A percentile compares a stretch with the other conserved stretches of the same genome.
Evolutionary conservation across 2,329 filamentous ascomycete species (phyloP).

Genomic region (Monosporascus sp.): DNA sequence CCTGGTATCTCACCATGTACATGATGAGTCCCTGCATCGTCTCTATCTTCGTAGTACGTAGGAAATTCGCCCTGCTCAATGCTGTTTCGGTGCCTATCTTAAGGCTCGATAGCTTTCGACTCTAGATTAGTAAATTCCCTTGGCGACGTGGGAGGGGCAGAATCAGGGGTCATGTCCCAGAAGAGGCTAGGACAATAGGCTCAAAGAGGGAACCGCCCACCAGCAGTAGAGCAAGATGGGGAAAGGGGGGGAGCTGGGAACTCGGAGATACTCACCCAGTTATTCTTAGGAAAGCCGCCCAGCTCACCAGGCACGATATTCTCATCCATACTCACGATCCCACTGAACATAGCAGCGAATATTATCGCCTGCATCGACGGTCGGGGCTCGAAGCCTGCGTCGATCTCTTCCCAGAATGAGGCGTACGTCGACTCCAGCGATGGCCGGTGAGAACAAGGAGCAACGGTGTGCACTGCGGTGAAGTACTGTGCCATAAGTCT

Average conservation of each 20-base stretch:
- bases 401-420: slow-evolving; percentile 59
- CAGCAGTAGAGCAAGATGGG: not conserved
- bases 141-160: too few species aligned
- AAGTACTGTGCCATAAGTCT: slow-evolving; percentile 63
- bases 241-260: not conserved
- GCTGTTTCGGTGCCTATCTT: slow-evolving; percentile 63
- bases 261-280: slow-evolving; percentile 38
- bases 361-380: slow-evolving; percentile 62
- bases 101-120: slow-evolving; percentile 39
- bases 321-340: slow-evolving; percentile 60
- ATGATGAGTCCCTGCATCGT: slow-evolving; percentile 72
- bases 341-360: slow-evolving; percentile 65
- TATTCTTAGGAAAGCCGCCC: slow-evolving; percentile 46
- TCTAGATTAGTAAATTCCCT: not conserved
- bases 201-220: too few species aligned
- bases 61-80: slow-evolving; percentile 62
- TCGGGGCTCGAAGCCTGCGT: slow-evolving; percentile 54
- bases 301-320: slow-evolving; percentile 45
- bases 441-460: slow-evolving; percentile 61
- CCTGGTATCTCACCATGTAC: slow-evolving; percentile 55
- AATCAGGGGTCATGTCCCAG: too few species aligned
- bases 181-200: too few species aligned
- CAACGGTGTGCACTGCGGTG: slow-evolving; percentile 60
- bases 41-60: slow-evolving; percentile 65
- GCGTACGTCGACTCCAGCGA: slow-evolving; percentile 61